phyloP scores from a whole-genome alignment of 345 rosid genomes.

The Arabidopsis suecica region DNA sequence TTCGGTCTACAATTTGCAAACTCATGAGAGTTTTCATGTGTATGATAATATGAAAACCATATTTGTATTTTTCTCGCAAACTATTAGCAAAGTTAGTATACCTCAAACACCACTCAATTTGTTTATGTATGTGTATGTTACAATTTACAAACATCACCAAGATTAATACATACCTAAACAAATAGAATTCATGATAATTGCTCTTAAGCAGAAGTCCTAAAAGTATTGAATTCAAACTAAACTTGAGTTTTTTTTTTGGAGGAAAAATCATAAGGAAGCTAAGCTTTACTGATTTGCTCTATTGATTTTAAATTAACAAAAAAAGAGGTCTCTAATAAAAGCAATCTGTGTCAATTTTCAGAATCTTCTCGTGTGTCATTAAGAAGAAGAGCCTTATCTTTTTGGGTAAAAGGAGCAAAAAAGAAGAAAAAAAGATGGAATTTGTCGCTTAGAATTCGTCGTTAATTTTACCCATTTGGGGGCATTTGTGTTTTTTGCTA shows the following conservation, averaged over 20 bases:
- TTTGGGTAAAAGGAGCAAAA: slow-evolving; percentile 8
- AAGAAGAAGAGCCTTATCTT: slow-evolving; percentile 41
- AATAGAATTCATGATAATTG: neutral
- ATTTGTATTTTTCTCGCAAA: neutral
- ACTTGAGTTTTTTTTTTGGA: too few relatives aligned
- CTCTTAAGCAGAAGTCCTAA: slow-evolving; percentile 8
- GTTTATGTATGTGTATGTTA: neutral
- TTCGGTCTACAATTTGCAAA: neutral
- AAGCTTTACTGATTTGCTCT: slow-evolving; percentile 12
- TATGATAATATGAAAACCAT: neutral
- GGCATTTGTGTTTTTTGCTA: slow-evolving; percentile 20
- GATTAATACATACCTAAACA: neutral
- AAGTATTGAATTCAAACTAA: neutral
- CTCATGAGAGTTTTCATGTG: neutral
- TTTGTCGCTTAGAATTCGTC: slow-evolving; percentile 38
- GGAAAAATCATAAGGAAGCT: neutral
- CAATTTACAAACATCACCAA: neutral
- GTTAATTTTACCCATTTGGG: slow-evolving; percentile 26
- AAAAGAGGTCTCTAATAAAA: neutral
- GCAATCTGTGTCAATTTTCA: slow-evolving; percentile 31
- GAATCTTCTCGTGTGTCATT: slow-evolving; percentile 44
- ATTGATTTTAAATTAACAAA: neutral
- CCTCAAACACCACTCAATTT: neutral
- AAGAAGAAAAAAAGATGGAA: neutral
- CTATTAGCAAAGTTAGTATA: too few relatives aligned